Base-by-base conservation (phyloP, 1,139 yeast genomes). In the Scheffersomyces segobiensis region DNA sequence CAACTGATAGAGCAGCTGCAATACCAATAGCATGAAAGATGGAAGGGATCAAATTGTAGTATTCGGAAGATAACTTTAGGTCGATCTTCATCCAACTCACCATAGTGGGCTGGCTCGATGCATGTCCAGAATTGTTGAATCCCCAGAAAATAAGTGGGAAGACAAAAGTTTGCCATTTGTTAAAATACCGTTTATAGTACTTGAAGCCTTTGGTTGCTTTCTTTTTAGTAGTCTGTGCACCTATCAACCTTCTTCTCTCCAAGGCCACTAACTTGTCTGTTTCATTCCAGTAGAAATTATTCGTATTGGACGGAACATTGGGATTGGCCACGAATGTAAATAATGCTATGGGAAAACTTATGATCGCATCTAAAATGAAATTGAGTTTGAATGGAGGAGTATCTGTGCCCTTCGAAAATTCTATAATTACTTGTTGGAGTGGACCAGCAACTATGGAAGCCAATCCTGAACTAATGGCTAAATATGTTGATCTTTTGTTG, bases 291-390 rank as follows among this genome's bases (percentile, higher is more conserved):
- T 76, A 78, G 69, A 75, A 77, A 5, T 80, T 76, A 39, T 70
- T 72, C 12, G 79, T 77, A 8, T 81, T 76, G 3, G 75, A 65
- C 2, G 84, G 83, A 1, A 82, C 77, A 62, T 78, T 79, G 46
- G 84, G 82, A 58, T 76, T 78, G 32, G 72, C 78, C 42, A 74
- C 54, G 71, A 80, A 69, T 52, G 81, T 73, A 63, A 78, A 80
- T 20, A 81, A 56, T 1, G 81, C 85, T 39, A 82, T 71, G 0
- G 87, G 87, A 46, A 82, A 69, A 3, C 86, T 78, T 53, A 85
- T 75, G 18, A 80, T 70, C 3, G 85, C 87, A 63, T 84, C 87
- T 60, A 84, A 75, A 22, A 84, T 75, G 59, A 83, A 84, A 65
- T 83, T 76, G 85, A 86, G 82, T 63, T 81, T 80, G 78, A 85